These are phyloP conservation scores for Mycosphaerelloides madeirae DNA, from an alignment of 2,329 filamentous ascomycete genomes.

Conservation along the genomic window DNA sequence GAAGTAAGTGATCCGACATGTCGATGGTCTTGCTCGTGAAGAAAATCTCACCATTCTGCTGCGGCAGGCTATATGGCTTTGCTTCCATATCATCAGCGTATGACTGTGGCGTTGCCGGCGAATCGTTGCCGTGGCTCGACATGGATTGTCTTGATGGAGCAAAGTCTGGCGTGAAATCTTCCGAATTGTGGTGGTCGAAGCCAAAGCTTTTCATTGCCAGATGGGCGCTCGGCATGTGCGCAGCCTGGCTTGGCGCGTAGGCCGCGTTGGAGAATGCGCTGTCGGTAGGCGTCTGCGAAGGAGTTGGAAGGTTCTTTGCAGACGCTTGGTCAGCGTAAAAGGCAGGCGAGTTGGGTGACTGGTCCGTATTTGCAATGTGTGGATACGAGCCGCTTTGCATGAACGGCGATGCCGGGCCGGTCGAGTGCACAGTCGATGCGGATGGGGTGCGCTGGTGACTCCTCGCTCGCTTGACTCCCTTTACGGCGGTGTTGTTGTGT, in stretches of 20 bases:
- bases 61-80: conserved; percentile 46
- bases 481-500: conserved; percentile 5
- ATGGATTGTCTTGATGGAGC: conserved; percentile 54
- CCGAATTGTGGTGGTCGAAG: conserved; percentile 48
- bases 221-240: conserved; percentile 46
- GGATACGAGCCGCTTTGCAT: conserved; percentile 31
- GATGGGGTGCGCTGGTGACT: conserved; percentile 33
- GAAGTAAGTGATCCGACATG: conserved; percentile 61
- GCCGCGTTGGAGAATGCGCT: conserved; percentile 41
- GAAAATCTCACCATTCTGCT: conserved; percentile 49
- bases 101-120: conserved; percentile 54
- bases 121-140: conserved; percentile 57
- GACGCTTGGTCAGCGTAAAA: conserved; percentile 38
- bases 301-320: conserved; percentile 52
- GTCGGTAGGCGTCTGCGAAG: conserved; percentile 52
- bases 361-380: conserved; percentile 44
- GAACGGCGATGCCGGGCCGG: conserved; percentile 43
- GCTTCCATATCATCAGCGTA: conserved; percentile 52
- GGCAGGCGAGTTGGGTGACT: conserved; percentile 38
- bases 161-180: conserved; percentile 49
- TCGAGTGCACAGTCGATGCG: conserved; percentile 40
- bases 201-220: conserved; percentile 57
- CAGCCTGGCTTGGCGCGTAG: conserved; percentile 28
- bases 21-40: conserved; percentile 1
- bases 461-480: conserved; percentile 21